A percentile compares a stretch with the other conserved stretches of the same genome.
These are phyloP conservation scores for Xylaria cubensis DNA, from an alignment of 495 filamentous ascomycete genomes.

Conservation along the genomic window DNA sequence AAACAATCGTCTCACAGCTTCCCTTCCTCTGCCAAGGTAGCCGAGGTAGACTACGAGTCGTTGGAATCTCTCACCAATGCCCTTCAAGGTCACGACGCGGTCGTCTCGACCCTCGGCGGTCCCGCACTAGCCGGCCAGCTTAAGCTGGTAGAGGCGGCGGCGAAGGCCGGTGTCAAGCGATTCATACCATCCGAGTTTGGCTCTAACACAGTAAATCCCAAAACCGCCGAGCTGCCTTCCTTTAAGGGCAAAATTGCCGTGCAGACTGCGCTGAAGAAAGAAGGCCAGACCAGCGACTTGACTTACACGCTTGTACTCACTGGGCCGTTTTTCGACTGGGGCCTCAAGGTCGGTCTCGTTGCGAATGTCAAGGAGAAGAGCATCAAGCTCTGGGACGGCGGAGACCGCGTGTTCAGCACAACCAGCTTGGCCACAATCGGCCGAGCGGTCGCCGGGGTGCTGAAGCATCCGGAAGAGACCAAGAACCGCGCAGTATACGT, in stretches of 20 bases:
- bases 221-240: constrained; percentile 40
- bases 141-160: constrained; percentile 61
- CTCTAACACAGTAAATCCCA: constrained; percentile 33
- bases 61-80: constrained; percentile 51
- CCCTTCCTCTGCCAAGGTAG: constrained; percentile 45
- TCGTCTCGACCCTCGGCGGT: constrained; percentile 51
- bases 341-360: constrained; percentile 22
- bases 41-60: constrained; percentile 56
- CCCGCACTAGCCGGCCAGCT: constrained; percentile 43
- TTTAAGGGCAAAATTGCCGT: constrained; percentile 45
- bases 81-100: constrained; percentile 56
- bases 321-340: constrained; percentile 44
- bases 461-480: constrained; percentile 41
- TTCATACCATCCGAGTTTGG: constrained; percentile 67
- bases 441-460: constrained; percentile 41
- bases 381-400: constrained; percentile 37
- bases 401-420: constrained; percentile 35
- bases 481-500: constrained; percentile 42
- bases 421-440: constrained; percentile 40
- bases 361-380: constrained; percentile 1
- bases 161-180: constrained; percentile 57
- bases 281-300: constrained; percentile 38
- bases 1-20: constrained; percentile 39
- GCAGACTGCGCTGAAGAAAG: constrained; percentile 44
- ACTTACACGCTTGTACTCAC: constrained; percentile 49